phyloP scores from a whole-genome alignment of 2,329 filamentous ascomycete species.

The Talaromyces sp. region DNA sequence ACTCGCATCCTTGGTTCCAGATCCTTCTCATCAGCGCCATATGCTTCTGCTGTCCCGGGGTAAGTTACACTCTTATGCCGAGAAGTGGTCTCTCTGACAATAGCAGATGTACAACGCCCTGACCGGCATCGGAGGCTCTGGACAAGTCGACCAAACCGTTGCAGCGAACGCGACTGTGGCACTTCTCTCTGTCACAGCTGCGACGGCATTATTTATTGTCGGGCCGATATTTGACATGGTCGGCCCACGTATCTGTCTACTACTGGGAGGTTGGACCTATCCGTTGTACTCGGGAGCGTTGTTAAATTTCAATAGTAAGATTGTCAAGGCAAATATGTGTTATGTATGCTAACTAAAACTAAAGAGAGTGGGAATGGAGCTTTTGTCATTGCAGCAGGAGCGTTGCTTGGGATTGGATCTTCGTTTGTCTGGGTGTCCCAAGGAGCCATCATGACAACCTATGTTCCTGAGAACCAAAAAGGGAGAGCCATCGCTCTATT shows the following conservation, averaged over 20 bases:
- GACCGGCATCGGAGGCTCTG: constrained; percentile 42
- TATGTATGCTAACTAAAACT: not conserved
- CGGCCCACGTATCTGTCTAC: constrained; percentile 40
- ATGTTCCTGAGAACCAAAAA: constrained; percentile 40
- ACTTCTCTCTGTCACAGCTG: constrained; percentile 40
- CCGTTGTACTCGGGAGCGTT: constrained; percentile 43
- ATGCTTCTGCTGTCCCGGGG: constrained; percentile 39
- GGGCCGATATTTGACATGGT: constrained; percentile 42
- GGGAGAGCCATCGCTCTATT: constrained; percentile 25
- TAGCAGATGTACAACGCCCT: constrained; percentile 48
- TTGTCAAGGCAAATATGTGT: not conserved
- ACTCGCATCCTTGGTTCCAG: constrained; percentile 32
- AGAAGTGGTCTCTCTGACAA: not conserved
- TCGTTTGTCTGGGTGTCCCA: constrained; percentile 46
- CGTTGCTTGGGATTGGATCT: constrained; percentile 44
- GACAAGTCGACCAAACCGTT: constrained; percentile 43
- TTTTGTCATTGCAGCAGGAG: constrained; percentile 44
- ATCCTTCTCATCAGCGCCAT: constrained; percentile 39
- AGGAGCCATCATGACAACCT: constrained; percentile 48
- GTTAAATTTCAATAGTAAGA: constrained; percentile 39
- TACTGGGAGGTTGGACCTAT: constrained; percentile 46
- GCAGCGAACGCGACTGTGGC: constrained; percentile 47
- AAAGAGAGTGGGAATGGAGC: constrained; percentile 18
- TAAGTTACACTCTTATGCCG: constrained; percentile 17
- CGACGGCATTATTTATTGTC: constrained; percentile 41